A percentile compares a stretch with the other conserved stretches of the same genome.
phyloP scores from a whole-genome alignment of 805 yeast genomes.

The Candida boleticola region DNA sequence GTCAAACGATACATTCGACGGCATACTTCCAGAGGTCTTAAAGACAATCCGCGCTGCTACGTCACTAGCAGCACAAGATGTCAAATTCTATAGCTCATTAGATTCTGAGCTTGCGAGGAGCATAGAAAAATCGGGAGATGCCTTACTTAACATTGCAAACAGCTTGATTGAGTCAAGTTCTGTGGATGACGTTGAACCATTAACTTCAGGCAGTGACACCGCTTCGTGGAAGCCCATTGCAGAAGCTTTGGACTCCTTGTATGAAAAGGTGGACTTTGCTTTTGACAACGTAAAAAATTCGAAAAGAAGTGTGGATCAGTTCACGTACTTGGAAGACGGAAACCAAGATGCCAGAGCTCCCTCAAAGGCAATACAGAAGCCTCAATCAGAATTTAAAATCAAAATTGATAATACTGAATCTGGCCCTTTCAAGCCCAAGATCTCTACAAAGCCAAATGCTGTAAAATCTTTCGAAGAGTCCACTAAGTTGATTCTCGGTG shows the following conservation, averaged over 20 bases:
- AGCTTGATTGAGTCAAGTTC: conserved; percentile 30
- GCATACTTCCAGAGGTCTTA: conserved; percentile 47
- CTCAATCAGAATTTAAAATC: conserved; percentile 60
- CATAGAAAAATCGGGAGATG: conserved; percentile 39
- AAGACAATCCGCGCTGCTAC: conserved; percentile 63
- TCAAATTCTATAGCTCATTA: conserved; percentile 67
- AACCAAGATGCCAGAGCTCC: conserved; percentile 26
- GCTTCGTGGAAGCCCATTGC: conserved; percentile 60
- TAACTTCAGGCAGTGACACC: conserved; percentile 44
- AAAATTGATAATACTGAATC: conserved; percentile 67
- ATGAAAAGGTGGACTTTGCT: conserved; percentile 75
- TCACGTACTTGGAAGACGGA: conserved; percentile 53
- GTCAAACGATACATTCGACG: conserved; percentile 8
- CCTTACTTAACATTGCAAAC: conserved; percentile 47
- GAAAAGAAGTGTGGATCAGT: conserved; percentile 13
- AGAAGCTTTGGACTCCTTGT: conserved; percentile 61
- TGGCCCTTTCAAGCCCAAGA: conserved; percentile 74
- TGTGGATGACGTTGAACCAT: conserved; percentile 16
- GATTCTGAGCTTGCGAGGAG: conserved; percentile 45
- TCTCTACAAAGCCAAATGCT: conserved; percentile 72
- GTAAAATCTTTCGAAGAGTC: conserved; percentile 55
- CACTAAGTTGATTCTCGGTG: conserved; percentile 26
- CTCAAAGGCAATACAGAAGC: conserved; percentile 43
- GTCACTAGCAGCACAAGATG: conserved; percentile 74
- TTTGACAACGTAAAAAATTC: conserved; percentile 45